Conservation (phyloP, 2,329 filamentous ascomycete species). For the Hypoxylon rubiginosum region DNA sequence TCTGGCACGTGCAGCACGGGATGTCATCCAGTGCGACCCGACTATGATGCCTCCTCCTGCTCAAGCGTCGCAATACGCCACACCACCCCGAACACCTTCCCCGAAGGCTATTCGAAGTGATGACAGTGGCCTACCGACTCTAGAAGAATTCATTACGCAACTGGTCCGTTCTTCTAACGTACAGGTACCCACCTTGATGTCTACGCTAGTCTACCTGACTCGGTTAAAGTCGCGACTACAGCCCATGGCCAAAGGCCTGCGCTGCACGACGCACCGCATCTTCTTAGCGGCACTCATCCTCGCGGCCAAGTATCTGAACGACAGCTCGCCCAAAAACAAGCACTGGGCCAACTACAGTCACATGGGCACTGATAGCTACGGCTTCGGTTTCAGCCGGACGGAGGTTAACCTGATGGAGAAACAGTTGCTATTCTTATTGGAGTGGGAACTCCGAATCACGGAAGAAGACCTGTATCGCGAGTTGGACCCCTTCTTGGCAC, state of each 20-base stretch:
- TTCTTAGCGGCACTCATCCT: conserved; percentile 90
- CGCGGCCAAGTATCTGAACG: conserved; percentile 97
- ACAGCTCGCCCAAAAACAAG: conserved; percentile 99
- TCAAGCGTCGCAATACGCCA: conserved; percentile 57
- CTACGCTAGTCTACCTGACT: conserved; percentile 91
- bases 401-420: conserved; percentile 99
- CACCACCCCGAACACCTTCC: conserved; percentile 65
- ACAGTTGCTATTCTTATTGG: conserved; percentile 92
- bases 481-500: conserved; percentile 88
- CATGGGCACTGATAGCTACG: conserved; percentile 73
- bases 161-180: conserved; percentile 94
- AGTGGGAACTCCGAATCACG: conserved; percentile 92
- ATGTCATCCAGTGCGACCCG: conserved; percentile 84
- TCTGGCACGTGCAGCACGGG: conserved; percentile 78
- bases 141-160: conserved; percentile 92
- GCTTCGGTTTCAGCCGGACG: conserved; percentile 91
- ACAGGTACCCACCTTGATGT: conserved; percentile 97
- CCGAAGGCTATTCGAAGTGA: conserved; percentile 60
- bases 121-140: conserved; percentile 75
- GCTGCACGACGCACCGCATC: conserved; percentile 97
- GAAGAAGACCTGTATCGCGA: conserved; percentile 89
- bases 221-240: conserved; percentile 87
- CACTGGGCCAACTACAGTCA: conserved; percentile 97
- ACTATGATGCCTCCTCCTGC: conserved; percentile 65
- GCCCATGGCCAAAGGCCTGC: conserved; percentile 94